Evolutionary conservation across 228 moss, liverwort and hornwort genomes (phyloP), one percentile per base, ranked within the genome.

Genomic region (Sphagnum fallax): DNA sequence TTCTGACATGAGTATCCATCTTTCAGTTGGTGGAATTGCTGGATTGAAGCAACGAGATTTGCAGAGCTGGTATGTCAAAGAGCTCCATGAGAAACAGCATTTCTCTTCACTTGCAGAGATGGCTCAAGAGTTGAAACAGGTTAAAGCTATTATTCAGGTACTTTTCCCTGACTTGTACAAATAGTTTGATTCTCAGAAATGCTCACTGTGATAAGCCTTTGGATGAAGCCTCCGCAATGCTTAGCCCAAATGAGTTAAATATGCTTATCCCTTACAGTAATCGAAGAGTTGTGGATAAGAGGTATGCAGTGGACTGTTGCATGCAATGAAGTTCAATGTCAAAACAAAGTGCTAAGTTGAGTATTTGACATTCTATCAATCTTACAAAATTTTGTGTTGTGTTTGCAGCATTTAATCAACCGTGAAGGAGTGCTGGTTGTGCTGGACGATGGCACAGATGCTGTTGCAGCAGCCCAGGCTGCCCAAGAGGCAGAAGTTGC

Each of bases 61-160:
- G 64, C 88, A 90, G 67, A 92, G 75, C 64, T 98, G 98, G 98
- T 98, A 98, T 65, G 89, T 98, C 69, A 80, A 83, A 74, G 76
- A 84, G 79, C 67, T 92, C 13, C 85, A 93, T 49, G 89, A 89
- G 14, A 91, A 94, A 62, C 87, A 87, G 51, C 84, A 82, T 5
- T 91, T 98, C 66, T 79, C 88, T 48, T 82, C 88, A 6, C 70
- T 92, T 52, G 69, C 77, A 4, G 87, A 92, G 75, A 89, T 90
- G 87, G 81, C 92, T 11, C 85, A 79, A 68, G 94, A 90, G 75
- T 82, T 88, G 77, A 80, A 87, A 75, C 86, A 80, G 71, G 94
- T 92, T 63, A 91, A 91, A 79, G 92, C 98, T 52, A 94, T 98
- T 65, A 86, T 98, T 61, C 98, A 98, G 90, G 93, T 98, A 82